These are phyloP conservation scores for Uronychia binucleata DNA, from an alignment of 73 alveolate species.

Conservation along the genomic window DNA sequence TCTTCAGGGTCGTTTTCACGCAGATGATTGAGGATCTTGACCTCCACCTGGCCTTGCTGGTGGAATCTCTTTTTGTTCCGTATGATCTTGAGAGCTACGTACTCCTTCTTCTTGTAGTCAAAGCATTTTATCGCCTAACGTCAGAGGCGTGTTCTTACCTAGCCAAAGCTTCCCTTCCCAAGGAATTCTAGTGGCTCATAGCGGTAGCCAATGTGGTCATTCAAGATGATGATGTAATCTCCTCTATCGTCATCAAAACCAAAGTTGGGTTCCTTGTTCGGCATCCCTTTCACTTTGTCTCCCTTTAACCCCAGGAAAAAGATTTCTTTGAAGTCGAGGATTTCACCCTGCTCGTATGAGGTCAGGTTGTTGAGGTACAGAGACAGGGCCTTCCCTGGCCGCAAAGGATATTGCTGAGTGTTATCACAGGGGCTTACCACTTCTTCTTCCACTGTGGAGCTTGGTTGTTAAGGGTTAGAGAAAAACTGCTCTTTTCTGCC, in stretches of 20 bases:
- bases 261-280: constrained; percentile 36
- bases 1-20: constrained; percentile 68
- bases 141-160: constrained; percentile 28
- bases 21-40: constrained; percentile 37
- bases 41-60: constrained; percentile 57
- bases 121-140: constrained; percentile 56
- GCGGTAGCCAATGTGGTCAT: constrained; percentile 92
- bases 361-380: constrained; percentile 51
- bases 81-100: constrained; percentile 89
- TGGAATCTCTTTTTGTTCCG: constrained; percentile 69
- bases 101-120: constrained; percentile 69
- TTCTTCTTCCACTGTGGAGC: neutral
- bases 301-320: constrained; percentile 54
- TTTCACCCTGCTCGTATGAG: constrained; percentile 77
- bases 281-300: constrained; percentile 39
- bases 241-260: constrained; percentile 89
- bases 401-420: constrained; percentile 23
- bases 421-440: neutral
- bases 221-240: constrained; percentile 75
- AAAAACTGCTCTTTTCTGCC: neutral
- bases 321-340: constrained; percentile 70
- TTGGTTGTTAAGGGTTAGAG: neutral
- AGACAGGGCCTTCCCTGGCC: constrained; percentile 71
- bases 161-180: constrained; percentile 89
- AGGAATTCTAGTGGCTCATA: constrained; percentile 83